Evolutionary conservation across 345 rosid species (phyloP), one percentile per base, ranked within the genome.

Genomic region (Psidium friedrichsthalianum): DNA sequence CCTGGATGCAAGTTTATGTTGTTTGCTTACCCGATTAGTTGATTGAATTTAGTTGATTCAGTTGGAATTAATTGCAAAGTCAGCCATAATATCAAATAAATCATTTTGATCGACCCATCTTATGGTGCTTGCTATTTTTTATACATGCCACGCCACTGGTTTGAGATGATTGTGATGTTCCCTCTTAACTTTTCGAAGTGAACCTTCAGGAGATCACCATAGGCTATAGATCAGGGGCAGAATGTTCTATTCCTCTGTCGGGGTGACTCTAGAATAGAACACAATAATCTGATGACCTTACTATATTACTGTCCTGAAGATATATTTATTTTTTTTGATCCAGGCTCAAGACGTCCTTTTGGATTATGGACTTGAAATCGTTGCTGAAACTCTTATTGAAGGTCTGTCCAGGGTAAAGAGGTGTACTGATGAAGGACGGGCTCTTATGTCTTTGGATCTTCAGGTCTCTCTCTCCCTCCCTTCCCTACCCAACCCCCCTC

Each of bases 401-500:
- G 99, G 99, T 82, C 90, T 98, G 85, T 95, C 99, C 44, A 92
- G 98, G 82, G 95, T 98, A 85, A 98, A 94, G 91, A 94, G 93
- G 89, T 98, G 99, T 81, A 92, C 94, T 74, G 96, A 98, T 90
- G 98, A 94, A 92, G 99, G 99, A 86, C 93, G 99, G 59, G 98
- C 92, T 90, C 96, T 96, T 88, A 95, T 98, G 99, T 95, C 94
- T 56, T 88, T 98, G 86, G 99, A 96, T 92, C 91, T 93, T 88
- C 99, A 98, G 99, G 99, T 97, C 58, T 86, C 83, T 83, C 40
- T 52, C 29, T 6, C 36, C n/a, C 16, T 16, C 40, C 3, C 40
- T 25, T 3, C 18, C 51, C 18, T 49, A 44, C 49, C 6, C 49
- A 44, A 44, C 0, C 12, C 4, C 0, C 22, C 49, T 5, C 18